A percentile compares a stretch with the other conserved stretches of the same genome.
Conservation (phyloP, 2,329 filamentous ascomycete genomes). For the Trichoderma aggressivum region DNA sequence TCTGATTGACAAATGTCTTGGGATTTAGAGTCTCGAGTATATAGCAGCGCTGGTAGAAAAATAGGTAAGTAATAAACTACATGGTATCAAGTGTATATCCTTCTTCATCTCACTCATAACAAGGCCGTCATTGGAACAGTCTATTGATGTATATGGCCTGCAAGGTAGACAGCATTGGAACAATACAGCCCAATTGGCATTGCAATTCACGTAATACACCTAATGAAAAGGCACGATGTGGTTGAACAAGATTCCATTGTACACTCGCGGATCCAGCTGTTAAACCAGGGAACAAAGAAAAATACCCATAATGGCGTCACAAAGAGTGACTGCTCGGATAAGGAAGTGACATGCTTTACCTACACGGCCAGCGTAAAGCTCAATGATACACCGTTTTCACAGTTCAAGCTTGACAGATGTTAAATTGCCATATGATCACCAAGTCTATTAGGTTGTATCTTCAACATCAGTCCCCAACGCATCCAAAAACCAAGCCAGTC, state of each 20-base stretch:
- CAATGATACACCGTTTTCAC: neutral
- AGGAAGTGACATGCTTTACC: neutral
- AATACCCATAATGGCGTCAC: neutral
- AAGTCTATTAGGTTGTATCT: neutral
- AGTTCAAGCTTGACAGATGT: neutral
- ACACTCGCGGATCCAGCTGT: neutral
- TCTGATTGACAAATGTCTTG: neutral
- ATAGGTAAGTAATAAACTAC: neutral
- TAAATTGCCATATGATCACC: neutral
- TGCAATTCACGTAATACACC: neutral
- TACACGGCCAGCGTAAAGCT: neutral
- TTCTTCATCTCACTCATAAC: neutral
- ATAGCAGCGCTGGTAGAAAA: neutral
- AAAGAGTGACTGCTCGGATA: neutral
- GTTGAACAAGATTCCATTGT: neutral
- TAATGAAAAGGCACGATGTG: neutral
- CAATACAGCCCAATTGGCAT: neutral
- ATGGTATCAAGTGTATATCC: neutral
- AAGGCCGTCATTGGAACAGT: neutral
- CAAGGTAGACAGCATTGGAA: neutral
- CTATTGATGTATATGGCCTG: neutral
- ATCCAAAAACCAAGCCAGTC: neutral
- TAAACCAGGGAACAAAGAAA: neutral
- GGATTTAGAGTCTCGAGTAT: neutral
- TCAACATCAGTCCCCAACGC: neutral